Evolutionary conservation across 495 filamentous ascomycete genomes (phyloP).

Genomic region (Neurospora sp.): DNA sequence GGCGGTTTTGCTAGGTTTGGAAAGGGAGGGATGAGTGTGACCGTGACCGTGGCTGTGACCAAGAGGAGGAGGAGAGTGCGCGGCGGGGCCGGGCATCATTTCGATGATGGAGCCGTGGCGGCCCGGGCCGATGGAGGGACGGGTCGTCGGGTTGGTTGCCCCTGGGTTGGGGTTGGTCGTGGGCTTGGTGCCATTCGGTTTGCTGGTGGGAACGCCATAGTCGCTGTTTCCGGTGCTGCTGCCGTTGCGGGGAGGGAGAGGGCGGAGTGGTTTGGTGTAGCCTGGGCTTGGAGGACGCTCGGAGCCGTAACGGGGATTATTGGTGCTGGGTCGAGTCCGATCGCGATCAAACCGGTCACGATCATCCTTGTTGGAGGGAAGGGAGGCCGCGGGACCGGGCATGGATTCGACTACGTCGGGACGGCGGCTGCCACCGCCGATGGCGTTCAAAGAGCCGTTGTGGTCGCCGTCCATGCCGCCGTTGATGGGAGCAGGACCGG

Average conservation of each 20-base stretch:
- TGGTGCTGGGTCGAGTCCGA: neutral
- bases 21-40: neutral
- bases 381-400: neutral
- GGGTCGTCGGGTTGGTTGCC: conserved; percentile 11
- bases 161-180: neutral
- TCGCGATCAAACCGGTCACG: neutral
- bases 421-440: neutral
- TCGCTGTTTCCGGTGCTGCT: neutral
- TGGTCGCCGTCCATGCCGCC: neutral
- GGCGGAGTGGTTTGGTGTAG: neutral
- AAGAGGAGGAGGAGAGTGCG: neutral
- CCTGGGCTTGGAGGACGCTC: neutral
- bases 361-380: neutral
- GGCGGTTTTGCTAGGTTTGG: conserved; percentile 2
- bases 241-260: neutral
- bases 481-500: neutral
- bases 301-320: neutral
- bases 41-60: neutral
- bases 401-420: neutral
- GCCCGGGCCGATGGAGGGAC: conserved; percentile 5
- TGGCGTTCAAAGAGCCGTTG: neutral
- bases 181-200: too few species aligned
- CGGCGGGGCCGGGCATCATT: conserved; percentile 6
- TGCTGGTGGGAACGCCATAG: neutral
- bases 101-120: conserved; percentile 2